Percentiles rank a stretch among this genome's conserved stretches.
Conservation (phyloP, 371 early-diverging fungal genomes). For the Globomyces sp. region DNA sequence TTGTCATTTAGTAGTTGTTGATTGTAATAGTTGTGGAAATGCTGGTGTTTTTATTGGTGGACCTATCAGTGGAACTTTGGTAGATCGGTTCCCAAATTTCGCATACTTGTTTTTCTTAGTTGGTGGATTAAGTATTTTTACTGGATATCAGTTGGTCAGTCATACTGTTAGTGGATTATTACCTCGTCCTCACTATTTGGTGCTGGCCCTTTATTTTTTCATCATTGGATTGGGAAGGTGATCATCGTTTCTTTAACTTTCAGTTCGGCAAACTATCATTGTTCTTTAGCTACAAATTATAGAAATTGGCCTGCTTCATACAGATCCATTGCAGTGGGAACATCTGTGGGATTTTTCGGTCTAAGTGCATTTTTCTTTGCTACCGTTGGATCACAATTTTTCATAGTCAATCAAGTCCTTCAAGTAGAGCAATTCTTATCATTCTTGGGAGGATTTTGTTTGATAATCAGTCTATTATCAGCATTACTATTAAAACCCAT, state of each 20-base stretch:
- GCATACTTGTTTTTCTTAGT: conserved; percentile 4
- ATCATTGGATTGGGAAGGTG: conserved; percentile 13
- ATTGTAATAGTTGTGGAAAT: conserved; percentile 2
- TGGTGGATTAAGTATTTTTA: conserved; percentile 5
- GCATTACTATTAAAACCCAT: conserved; percentile 5
- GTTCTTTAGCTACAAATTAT: conserved; percentile 15
- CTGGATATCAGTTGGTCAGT: conserved; percentile 4
- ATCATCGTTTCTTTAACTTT: neutral
- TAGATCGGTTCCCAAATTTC: conserved; percentile 13
- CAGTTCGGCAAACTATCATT: conserved; percentile 15
- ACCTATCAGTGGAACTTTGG: conserved; percentile 1
- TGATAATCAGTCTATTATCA: conserved; percentile 6
- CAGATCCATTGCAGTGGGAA: conserved; percentile 18
- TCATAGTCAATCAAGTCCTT: conserved; percentile 1
- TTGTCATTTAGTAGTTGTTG: too few species aligned
- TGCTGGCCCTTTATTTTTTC: conserved; percentile 9
- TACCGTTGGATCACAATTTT: conserved; percentile 8
- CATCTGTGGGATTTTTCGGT: conserved; percentile 20
- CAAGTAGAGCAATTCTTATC: neutral
- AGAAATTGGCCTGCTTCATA: conserved; percentile 19
- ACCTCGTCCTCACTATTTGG: conserved; percentile 3
- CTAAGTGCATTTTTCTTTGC: conserved; percentile 20
- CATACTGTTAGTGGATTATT: conserved; percentile 2
- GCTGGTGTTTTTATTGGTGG: conserved; percentile 4
- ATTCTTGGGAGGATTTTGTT: neutral